Evolutionary conservation across 306 rosid species (phyloP), one percentile per base, ranked within the genome.

Genomic region (apple (Malus domestica)): DNA sequence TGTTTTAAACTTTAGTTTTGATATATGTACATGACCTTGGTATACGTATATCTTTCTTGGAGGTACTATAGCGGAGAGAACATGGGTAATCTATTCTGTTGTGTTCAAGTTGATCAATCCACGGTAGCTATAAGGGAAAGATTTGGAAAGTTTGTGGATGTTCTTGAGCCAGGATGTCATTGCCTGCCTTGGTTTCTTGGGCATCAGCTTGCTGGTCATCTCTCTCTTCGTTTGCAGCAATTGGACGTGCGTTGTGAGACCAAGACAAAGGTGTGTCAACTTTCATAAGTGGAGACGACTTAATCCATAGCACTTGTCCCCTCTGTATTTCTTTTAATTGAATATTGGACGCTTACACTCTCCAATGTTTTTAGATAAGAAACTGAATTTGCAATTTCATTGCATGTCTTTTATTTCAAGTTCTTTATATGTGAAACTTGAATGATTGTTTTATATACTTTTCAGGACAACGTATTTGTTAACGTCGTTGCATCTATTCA

Each of bases 161-260:
- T 94, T 40, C 91, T 94, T 82, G 86, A 90, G 78, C 98, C 98
- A 9, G 98, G 98, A 76, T 94, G 93, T 80, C 97, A 94, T 86
- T 94, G 91, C 76, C 52, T 94, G 86, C 98, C 98, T 67, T 91
- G 94, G 97, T 73, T 83, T 80, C 84, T 91, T 57, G 98, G 98
- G 74, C 72, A 75, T 65, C 87, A 78, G 77, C 8, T 91, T 65
- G 81, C 87, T 45, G 98, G 98, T 32, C 90, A 87, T 79, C 97
- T 94, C 74, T 85, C 98, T 85, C 94, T 94, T 59, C 86, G 98
- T 69, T 71, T 94, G 80, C 97, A 90, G 87, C 98, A 94, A 73
- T 74, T 94, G 90, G 98, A 94, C 52, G 84, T 94, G 57, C 79
- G 80, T 4, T 93, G 98, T 66, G 98, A 93, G 85, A 93, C 98